Evolutionary conservation across 2,329 filamentous ascomycete species (phyloP).

Genomic region (Claviceps pusilla): DNA sequence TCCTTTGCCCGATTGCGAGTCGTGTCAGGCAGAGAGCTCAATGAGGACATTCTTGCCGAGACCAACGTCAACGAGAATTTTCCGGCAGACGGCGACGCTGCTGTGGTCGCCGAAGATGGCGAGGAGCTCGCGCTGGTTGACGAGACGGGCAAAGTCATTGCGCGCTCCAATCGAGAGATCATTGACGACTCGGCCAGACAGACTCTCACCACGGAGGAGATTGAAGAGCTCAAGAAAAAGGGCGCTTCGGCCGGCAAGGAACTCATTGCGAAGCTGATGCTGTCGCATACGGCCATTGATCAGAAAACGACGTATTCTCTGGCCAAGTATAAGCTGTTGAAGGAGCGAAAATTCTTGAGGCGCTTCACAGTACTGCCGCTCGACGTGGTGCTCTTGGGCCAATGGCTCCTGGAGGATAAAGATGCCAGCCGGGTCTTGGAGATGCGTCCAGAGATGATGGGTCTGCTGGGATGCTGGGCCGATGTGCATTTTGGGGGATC

Average conservation of each 20-base stretch:
- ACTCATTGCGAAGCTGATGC: slow-evolving; percentile 80
- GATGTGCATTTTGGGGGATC: slow-evolving; percentile 57
- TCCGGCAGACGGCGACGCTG: slow-evolving; percentile 27
- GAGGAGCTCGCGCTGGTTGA: slow-evolving; percentile 29
- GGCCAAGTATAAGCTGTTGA: slow-evolving; percentile 89
- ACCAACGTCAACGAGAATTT: slow-evolving; percentile 21
- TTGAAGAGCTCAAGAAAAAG: slow-evolving; percentile 58
- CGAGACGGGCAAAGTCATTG: slow-evolving; percentile 29
- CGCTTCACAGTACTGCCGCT: slow-evolving; percentile 75
- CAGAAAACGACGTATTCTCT: slow-evolving; percentile 90
- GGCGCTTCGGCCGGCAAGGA: slow-evolving; percentile 70
- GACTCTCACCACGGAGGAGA: slow-evolving; percentile 59
- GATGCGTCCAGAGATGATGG: slow-evolving; percentile 69
- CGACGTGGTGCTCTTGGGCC: slow-evolving; percentile 59
- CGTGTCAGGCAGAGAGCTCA: slow-evolving; percentile 66
- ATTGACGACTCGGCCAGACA: slow-evolving; percentile 54
- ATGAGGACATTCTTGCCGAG: slow-evolving; percentile 57
- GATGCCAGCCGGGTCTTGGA: slow-evolving; percentile 74
- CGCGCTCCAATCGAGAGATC: slow-evolving; percentile 42
- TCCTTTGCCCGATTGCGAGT: slow-evolving; percentile 57
- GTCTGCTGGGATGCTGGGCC: slow-evolving; percentile 71
- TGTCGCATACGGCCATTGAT: slow-evolving; percentile 76
- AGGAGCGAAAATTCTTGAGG: slow-evolving; percentile 84
- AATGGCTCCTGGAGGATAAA: slow-evolving; percentile 66
- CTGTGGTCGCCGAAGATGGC: slow-evolving; percentile 21